A percentile compares a stretch with the other conserved stretches of the same genome.
Evolutionary conservation across 495 filamentous ascomycete genomes (phyloP).

Genomic region (Pseudomonodictys pantanalensis): DNA sequence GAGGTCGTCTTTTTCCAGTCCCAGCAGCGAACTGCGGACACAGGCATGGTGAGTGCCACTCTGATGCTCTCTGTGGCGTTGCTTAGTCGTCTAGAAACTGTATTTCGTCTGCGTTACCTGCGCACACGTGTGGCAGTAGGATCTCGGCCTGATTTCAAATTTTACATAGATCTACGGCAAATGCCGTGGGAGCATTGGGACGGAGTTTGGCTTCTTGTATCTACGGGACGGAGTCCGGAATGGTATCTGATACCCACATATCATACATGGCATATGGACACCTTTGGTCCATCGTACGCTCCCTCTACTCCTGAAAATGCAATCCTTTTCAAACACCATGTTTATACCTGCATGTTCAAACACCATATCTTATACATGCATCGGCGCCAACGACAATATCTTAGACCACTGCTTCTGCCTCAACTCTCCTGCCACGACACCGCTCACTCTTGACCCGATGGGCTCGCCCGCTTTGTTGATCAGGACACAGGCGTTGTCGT

Average conservation of each 20-base stretch:
- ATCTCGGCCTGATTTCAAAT: background rate
- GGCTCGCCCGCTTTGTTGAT: constrained; percentile 97
- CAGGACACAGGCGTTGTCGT: constrained; percentile 96
- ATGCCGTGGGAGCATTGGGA: constrained; percentile 14
- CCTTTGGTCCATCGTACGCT: background rate
- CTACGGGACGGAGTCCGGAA: constrained; percentile 23
- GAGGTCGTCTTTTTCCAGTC: constrained; percentile 98
- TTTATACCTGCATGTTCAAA: constrained; percentile 33
- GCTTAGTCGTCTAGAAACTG: constrained; percentile 65
- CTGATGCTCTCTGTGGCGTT: constrained; percentile 1
- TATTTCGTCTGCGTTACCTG: constrained; percentile 96
- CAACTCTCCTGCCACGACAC: constrained; percentile 83
- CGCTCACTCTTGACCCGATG: constrained; percentile 87
- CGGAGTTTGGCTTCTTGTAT: constrained; percentile 14
- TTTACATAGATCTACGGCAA: background rate
- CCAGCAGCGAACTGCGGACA: constrained; percentile 91
- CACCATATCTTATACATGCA: constrained; percentile 52
- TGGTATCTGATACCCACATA: constrained; percentile 27
- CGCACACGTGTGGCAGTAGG: constrained; percentile 72
- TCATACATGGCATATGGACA: constrained; percentile 3
- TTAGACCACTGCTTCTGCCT: constrained; percentile 91
- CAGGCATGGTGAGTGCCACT: constrained; percentile 80
- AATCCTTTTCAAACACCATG: background rate
- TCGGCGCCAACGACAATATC: constrained; percentile 92
- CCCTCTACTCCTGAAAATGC: background rate